Percentiles rank a stretch among this genome's conserved stretches.
Evolutionary conservation across 495 filamentous ascomycete species (phyloP).

Genomic region (Aspergillus egyptiacus): DNA sequence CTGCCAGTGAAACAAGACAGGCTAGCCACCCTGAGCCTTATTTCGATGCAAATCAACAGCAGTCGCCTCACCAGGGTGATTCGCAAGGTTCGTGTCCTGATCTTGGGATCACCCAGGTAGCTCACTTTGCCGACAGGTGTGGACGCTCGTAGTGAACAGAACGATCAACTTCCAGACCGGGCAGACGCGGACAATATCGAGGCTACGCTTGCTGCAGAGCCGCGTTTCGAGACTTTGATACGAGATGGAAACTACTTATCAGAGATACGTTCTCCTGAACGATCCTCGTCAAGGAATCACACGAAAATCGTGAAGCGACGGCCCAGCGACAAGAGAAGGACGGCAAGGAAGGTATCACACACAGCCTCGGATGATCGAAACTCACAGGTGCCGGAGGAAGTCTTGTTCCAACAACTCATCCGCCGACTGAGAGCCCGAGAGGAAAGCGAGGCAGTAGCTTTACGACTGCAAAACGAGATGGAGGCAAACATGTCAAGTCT

Average conservation of each 20-base stretch:
- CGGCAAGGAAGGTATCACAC: not conserved
- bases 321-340: slow-evolving; percentile 9
- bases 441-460: slow-evolving; percentile 26
- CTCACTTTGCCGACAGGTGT: not conserved
- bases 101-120: not conserved
- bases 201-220: not conserved
- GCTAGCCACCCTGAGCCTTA: not conserved
- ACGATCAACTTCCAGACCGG: not conserved
- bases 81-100: not conserved
- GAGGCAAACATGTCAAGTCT: slow-evolving; percentile 20
- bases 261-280: not conserved
- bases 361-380: not conserved
- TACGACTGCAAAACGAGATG: slow-evolving; percentile 21
- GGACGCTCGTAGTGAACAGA: not conserved
- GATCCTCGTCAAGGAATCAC: too few species aligned
- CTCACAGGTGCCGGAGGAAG: slow-evolving; percentile 27
- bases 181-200: not conserved
- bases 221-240: not conserved
- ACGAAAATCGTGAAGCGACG: slow-evolving; percentile 16
- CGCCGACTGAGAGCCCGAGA: slow-evolving; percentile 30
- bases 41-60: not conserved
- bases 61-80: not conserved
- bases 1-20: not conserved
- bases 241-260: not conserved
- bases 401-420: slow-evolving; percentile 36